Evolutionary conservation across 2,329 filamentous ascomycete genomes (phyloP), one percentile per base, ranked within the genome.

Genomic region (Penicillium sclerotiorum): DNA sequence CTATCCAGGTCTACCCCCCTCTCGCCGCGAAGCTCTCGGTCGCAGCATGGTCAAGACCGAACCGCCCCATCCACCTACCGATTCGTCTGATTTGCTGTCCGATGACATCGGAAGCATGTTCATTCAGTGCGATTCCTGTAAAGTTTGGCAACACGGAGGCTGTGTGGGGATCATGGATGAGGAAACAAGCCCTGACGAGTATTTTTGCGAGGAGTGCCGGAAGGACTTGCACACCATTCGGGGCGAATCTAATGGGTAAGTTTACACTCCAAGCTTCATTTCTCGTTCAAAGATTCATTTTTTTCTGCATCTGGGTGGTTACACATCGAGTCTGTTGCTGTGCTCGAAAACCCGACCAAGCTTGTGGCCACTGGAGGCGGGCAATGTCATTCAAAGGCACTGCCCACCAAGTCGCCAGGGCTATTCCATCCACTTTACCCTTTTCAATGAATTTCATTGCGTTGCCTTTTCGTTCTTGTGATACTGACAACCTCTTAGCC

Each of bases 81-180:
- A 70, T 74, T 85, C 75, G 76, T 85, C 77, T 52, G 78, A 81
- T 53, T 65, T 77, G 56, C 79, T 90, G 56, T 84, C 86, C 25
- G 91, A 96, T 64, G 93, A 97, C 58, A 81, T 93, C 59, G 94
- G 93, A 37, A 93, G 92, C 45, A 88, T 97, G 73, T 99, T 96
- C 73, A 92, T 99, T 59, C 93, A 97, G 77, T 99, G 94, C 81
- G 94, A 97, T 74, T 80, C 89, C 57, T 99, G 94, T 79, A 95
- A 95, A 70, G 94, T 97, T 56, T 99, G 93, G 94, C 94, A 99
- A 71, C 94, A 99, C 70, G 94, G 94, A 64, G 93, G 92, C 53
- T 99, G 94, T 67, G 93, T 99, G 52, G 93, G 94, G 53, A 96
- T 99, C 65, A 91, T 95, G 77, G 94, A 94, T 60, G 93, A 96